These are phyloP conservation scores for Torulaspora gathmanii DNA, from an alignment of 805 yeast genomes.

Conservation along the genomic window DNA sequence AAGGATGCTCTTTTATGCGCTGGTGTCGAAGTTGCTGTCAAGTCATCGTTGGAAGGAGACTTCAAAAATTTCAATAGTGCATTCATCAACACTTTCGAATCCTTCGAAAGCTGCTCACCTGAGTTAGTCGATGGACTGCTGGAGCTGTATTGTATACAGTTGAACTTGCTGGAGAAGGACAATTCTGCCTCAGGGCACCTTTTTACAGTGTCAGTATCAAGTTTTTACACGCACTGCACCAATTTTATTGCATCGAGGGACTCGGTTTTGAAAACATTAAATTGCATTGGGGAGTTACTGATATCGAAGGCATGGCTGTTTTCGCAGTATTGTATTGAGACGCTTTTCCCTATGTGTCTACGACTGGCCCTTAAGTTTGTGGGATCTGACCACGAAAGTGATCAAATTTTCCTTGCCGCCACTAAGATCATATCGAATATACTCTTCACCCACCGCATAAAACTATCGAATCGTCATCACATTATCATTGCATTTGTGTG, in stretches of 20 bases:
- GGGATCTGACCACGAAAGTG: constrained; percentile 11
- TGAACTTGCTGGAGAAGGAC: constrained; percentile 20
- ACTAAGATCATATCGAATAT: constrained; percentile 55
- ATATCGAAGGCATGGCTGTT: constrained; percentile 53
- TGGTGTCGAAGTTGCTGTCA: constrained; percentile 23
- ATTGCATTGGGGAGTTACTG: constrained; percentile 40
- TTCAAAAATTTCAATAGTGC: constrained; percentile 19
- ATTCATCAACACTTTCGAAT: constrained; percentile 14
- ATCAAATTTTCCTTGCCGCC: constrained; percentile 37
- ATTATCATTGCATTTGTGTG: constrained; percentile 48
- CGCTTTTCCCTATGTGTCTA: constrained; percentile 39
- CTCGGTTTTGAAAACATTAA: constrained; percentile 20
- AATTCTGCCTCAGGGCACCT: constrained; percentile 21
- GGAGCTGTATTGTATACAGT: constrained; percentile 22
- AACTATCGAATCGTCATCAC: constrained; percentile 71
- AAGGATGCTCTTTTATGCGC: constrained; percentile 11
- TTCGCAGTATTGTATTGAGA: constrained; percentile 62
- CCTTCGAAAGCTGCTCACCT: constrained; percentile 9
- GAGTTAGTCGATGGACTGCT: constrained; percentile 15
- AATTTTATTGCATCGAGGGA: constrained; percentile 5
- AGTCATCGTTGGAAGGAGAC: constrained; percentile 1
- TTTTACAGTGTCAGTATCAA: constrained; percentile 34
- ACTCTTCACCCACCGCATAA: constrained; percentile 61
- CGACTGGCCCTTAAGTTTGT: constrained; percentile 6
- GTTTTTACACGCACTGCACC: constrained; percentile 24